Evolutionary conservation across 1,284 basidiomycete genomes (phyloP).

Genomic region (Sutorius eximius): DNA sequence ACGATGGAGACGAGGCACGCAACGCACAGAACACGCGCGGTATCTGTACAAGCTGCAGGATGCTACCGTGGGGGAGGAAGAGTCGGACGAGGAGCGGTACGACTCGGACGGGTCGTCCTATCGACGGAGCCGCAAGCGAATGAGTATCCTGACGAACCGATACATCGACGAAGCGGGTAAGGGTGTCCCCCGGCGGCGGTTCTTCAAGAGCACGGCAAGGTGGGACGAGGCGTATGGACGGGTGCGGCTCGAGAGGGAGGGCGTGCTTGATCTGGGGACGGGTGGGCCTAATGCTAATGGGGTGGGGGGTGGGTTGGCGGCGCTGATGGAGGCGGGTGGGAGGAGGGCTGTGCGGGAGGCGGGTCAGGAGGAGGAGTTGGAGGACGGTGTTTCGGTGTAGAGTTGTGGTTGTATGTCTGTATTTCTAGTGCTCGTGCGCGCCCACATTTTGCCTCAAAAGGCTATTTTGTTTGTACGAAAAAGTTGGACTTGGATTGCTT

Average conservation of each 20-base stretch:
- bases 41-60: conserved; percentile 65
- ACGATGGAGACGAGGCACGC: conserved; percentile 1
- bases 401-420: conserved; percentile 6
- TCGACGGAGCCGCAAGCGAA: conserved; percentile 49
- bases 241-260: conserved; percentile 27
- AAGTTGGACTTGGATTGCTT: no score
- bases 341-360: conserved; percentile 14
- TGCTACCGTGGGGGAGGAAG: conserved; percentile 43
- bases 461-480: no score
- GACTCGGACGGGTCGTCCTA: conserved; percentile 46
- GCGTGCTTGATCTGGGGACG: conserved; percentile 16
- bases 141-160: conserved; percentile 66
- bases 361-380: conserved; percentile 32
- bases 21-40: conserved; percentile 54
- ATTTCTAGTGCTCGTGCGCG: not conserved
- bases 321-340: conserved; percentile 29
- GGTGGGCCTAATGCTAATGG: not conserved
- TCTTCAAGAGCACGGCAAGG: conserved; percentile 54
- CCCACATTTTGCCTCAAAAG: not conserved
- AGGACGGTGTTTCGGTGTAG: conserved; percentile 23
- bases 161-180: conserved; percentile 42
- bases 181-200: conserved; percentile 42
- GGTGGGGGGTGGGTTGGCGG: conserved; percentile 17
- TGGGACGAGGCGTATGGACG: conserved; percentile 40
- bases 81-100: conserved; percentile 53